Evolutionary conservation across 805 yeast species (phyloP).

Genomic region (Vanderwaltozyma polyspora): DNA sequence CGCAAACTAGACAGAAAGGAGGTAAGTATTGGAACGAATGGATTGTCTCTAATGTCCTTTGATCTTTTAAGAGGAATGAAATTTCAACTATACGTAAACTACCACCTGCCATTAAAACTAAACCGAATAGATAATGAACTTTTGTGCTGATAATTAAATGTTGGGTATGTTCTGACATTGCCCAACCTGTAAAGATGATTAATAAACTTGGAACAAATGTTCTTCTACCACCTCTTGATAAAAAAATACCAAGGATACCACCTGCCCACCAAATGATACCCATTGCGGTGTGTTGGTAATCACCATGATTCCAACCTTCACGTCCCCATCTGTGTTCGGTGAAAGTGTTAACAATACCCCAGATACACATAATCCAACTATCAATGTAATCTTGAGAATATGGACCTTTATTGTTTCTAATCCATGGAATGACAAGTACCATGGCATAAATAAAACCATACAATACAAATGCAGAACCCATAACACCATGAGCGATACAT

Average conservation of each 20-base stretch:
- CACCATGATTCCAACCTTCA: constrained; percentile 85
- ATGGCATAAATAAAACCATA: constrained; percentile 65
- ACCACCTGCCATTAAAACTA: constrained; percentile 72
- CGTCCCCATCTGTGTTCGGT: constrained; percentile 94
- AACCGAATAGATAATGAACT: constrained; percentile 81
- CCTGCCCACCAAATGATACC: constrained; percentile 96
- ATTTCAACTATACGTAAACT: constrained; percentile 67
- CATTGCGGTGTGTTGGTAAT: constrained; percentile 91
- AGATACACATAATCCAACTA: constrained; percentile 62
- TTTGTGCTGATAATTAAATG: constrained; percentile 65
- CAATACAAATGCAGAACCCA: constrained; percentile 80
- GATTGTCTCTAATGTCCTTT: constrained; percentile 37
- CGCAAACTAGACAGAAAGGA: constrained; percentile 62
- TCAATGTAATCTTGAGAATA: constrained; percentile 81
- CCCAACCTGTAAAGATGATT: constrained; percentile 81
- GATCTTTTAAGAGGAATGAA: constrained; percentile 60
- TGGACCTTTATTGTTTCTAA: constrained; percentile 37
- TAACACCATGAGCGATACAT: constrained; percentile 92
- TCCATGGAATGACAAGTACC: constrained; percentile 66
- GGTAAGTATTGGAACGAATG: constrained; percentile 77
- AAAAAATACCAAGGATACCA: constrained; percentile 72
- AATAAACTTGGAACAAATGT: constrained; percentile 73
- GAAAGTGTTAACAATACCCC: constrained; percentile 93
- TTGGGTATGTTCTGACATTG: constrained; percentile 88
- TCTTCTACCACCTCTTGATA: constrained; percentile 58